Base-by-base conservation (phyloP, 768 basidiomycete genomes). In the Rhizopogon sp. region DNA sequence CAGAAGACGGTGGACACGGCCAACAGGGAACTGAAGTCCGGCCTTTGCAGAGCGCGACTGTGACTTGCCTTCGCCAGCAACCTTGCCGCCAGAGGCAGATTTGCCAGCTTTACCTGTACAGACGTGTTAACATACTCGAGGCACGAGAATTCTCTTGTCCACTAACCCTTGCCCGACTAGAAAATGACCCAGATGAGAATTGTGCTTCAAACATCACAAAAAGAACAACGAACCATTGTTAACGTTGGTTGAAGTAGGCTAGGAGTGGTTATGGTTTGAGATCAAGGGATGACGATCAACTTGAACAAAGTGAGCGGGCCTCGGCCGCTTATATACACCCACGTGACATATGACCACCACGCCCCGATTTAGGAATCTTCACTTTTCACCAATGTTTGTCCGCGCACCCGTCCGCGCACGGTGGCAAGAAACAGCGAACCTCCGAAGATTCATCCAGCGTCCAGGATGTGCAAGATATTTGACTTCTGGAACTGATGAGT, bases 1-100 rank as follows among this genome's bases (percentile, higher is more conserved):
- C 71, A 93, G 71, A 42, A 91, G 82, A 82, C 89, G 85, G 75
- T 90, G 91, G 58, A 93, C 84, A 87, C 91, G 91, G 79, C 91
- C 91, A 62, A 93, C 90, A 52, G 91, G 91, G 78, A 93, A 90
- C 69, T 88, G 85, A 53, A 88, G 81, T 62, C 86, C 86, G 11
- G 86, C 86, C 65, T 86, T 87, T 52, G 85, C 77, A 22, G 86
- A 88, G 52, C 86, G 83, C 13, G 87, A 88, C 62, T 83, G 81
- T 3, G 84, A 72, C 65, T 87, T 87, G 31, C 70, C 73, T 58
- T 75, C 75, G 49, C 74, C 58, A 28, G 67, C 64, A 29, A 81
- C 73, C 61, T 81, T 83, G 59, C 83, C 82, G 60, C 75, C 75
- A 52, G 69, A 42, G 8, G 47, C 22, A 22, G 79, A 74, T 66